Evolutionary conservation across 441 rosid genomes (phyloP).

Genomic region (Aleurites moluccanus): DNA sequence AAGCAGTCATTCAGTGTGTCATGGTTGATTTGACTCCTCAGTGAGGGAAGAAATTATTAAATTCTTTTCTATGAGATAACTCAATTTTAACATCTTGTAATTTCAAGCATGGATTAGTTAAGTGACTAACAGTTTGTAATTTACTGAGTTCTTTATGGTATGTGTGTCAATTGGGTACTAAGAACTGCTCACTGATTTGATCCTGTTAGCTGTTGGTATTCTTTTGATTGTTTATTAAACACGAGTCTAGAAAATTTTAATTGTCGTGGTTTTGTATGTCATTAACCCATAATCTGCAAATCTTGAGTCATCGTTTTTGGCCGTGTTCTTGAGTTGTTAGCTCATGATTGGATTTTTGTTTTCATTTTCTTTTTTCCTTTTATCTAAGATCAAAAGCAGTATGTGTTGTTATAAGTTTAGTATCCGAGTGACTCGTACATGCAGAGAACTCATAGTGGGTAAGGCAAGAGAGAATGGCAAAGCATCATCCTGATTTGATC

Average conservation of each 20-base stretch:
- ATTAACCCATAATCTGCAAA: background rate
- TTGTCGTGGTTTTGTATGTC: background rate
- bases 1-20: background rate
- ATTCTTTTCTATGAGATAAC: background rate
- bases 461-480: slow-evolving; percentile 51
- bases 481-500: slow-evolving; percentile 92
- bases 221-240: too few relatives aligned
- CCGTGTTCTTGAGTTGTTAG: background rate
- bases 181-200: too few relatives aligned
- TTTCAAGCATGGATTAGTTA: background rate
- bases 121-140: background rate
- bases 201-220: too few relatives aligned
- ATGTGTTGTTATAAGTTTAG: background rate
- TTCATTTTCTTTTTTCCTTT: background rate
- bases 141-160: too few relatives aligned
- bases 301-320: background rate
- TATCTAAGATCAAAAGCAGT: background rate
- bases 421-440: background rate
- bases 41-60: background rate
- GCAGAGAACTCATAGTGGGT: background rate
- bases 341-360: background rate
- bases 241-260: background rate
- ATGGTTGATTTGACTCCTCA: background rate
- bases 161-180: too few relatives aligned
- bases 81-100: too few relatives aligned